phyloP scores from a whole-genome alignment of 1,284 basidiomycete species.

The Ceratobasidium sp. region DNA sequence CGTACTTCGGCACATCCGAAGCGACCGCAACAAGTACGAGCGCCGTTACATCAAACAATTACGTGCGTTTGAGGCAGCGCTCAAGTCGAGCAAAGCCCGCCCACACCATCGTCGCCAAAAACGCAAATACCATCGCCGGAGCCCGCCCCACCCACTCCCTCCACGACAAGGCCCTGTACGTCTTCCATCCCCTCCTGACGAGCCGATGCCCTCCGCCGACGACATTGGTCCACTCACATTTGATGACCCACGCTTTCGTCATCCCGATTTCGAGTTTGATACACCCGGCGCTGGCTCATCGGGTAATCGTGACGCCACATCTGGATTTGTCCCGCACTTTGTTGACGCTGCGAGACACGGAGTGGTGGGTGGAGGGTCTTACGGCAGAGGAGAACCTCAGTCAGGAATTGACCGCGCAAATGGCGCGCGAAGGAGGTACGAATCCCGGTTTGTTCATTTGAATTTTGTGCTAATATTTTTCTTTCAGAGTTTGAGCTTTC shows the following conservation, averaged over 20 bases:
- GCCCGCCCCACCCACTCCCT: too few relatives aligned
- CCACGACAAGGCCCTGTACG: neutral
- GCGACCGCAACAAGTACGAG: neutral
- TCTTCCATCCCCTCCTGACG: neutral
- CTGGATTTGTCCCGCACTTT: neutral
- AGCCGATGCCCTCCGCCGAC: too few relatives aligned
- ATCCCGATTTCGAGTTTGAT: neutral
- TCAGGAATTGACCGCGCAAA: neutral
- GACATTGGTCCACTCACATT: neutral
- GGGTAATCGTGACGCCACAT: neutral
- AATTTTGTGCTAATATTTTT: neutral
- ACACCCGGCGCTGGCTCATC: slow-evolving; percentile 14
- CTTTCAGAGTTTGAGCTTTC: neutral
- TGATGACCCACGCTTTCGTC: neutral
- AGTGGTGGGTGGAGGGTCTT: neutral
- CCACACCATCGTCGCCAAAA: neutral
- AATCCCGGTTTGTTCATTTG: too few relatives aligned
- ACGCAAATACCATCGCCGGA: too few relatives aligned
- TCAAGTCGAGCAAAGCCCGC: too few relatives aligned
- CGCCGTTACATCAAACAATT: neutral
- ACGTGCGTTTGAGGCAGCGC: neutral
- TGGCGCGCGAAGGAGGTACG: neutral
- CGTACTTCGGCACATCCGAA: neutral
- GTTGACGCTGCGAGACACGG: neutral
- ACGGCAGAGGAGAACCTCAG: neutral